Base-by-base conservation (phyloP, 257 asterid species). In the Nicotiana otophora region DNA sequence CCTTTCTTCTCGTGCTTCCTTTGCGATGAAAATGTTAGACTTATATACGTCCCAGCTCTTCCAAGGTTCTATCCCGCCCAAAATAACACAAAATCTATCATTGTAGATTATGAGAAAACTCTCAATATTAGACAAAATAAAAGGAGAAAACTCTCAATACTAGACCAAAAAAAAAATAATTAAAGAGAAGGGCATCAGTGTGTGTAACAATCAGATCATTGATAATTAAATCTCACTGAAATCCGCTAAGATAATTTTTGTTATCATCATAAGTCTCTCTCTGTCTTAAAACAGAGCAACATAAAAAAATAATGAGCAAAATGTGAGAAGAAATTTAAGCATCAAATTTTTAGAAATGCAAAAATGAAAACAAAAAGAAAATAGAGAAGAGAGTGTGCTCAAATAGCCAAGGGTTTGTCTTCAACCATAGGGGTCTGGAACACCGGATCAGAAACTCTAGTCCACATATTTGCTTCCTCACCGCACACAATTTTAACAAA, bases 401-500 rank as follows among this genome's bases (percentile, higher is more conserved):
- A 91, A 93, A 90, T 89, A 89, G 93, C 93, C 93, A 90, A 90
- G 93, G 93, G 91, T 83, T 90, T 78, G 86, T 90, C 94, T 82
- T 90, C 94, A 90, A 86, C 28, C 87, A 53, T 60, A 7, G 26
- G 63, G 63, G 63, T 17, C 5, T 57, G n/a, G 17, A 57, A 16
- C 63, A 26, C 63, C n/a, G 58, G 90, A 90, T 90, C 92, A 85
- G 90, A n/a, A 90, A 90, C 92, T 90, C 91, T 90, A 90, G 93
- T 90, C 89, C 91, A 90, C 87, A 85, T 81, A 89, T 39, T 88
- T 80, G 83, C 33, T 64, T 88, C 93, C 85, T 90, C 91, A 86
- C 81, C 0, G 90, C 91, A 89, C 90, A 80, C 55, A n/a, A n/a
- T 20, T 0, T 57, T 57, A 39, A 39, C 5, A 39, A 39, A 39